Conservation (phyloP, 306 rosid species). For the Gynostemma pentaphyllum region DNA sequence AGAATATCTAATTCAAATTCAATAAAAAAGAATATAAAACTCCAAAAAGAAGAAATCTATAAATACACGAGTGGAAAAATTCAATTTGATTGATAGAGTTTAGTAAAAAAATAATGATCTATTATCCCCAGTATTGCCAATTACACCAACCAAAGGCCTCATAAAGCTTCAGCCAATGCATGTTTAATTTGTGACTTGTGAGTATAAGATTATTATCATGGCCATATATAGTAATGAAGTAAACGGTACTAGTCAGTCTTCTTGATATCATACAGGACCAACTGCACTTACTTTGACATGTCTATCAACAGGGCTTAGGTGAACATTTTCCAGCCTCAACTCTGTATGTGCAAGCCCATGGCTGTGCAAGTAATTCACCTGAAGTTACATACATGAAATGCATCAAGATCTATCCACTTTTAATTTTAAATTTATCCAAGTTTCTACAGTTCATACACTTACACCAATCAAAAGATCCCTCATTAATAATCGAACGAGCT, state of each 20-base stretch:
- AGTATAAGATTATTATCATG: not conserved
- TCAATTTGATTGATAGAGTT: constrained; percentile 2
- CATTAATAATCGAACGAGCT: constrained; percentile 76
- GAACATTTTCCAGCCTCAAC: constrained; percentile 86
- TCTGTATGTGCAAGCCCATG: constrained; percentile 99
- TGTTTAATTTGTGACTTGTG: not conserved
- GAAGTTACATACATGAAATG: constrained; percentile 17
- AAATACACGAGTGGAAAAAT: not conserved
- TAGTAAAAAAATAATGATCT: not conserved
- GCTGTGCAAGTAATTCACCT: constrained; percentile 97
- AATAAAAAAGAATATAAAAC: not conserved
- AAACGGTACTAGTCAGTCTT: not conserved
- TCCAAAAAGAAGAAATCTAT: not conserved
- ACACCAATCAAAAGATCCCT: constrained; percentile 98
- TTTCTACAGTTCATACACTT: constrained; percentile 4
- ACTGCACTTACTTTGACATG: constrained; percentile 79
- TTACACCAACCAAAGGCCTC: not conserved
- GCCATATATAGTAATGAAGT: not conserved
- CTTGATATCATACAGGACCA: not conserved
- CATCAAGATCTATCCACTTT: constrained; percentile 12
- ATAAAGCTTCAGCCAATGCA: not conserved
- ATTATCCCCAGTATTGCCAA: not conserved
- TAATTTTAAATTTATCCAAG: not conserved
- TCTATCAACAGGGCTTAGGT: constrained; percentile 91
- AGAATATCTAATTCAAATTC: not conserved